phyloP scores from a whole-genome alignment of 1,284 basidiomycete species.

The Boletus semigastroideus region DNA sequence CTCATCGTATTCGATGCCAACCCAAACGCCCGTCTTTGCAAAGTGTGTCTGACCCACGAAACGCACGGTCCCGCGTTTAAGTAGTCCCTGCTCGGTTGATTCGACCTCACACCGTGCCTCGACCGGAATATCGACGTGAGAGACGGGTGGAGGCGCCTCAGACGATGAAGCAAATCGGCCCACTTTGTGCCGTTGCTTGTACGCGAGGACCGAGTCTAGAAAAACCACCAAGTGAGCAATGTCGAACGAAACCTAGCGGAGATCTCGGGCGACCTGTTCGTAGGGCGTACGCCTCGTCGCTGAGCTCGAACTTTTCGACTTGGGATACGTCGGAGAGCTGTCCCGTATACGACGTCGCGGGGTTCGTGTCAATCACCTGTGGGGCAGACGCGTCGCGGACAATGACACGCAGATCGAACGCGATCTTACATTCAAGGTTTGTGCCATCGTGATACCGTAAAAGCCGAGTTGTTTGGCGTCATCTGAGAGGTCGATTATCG shows the following conservation, averaged over 20 bases:
- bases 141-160: constrained; percentile 15
- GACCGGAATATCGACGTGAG: constrained; percentile 44
- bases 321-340: constrained; percentile 83
- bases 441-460: constrained; percentile 69
- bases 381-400: not conserved
- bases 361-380: constrained; percentile 80
- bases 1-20: constrained; percentile 95
- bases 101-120: constrained; percentile 85
- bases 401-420: not conserved
- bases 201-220: constrained; percentile 86
- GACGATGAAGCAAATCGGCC: constrained; percentile 75
- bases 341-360: constrained; percentile 68
- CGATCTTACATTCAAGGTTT: constrained; percentile 67
- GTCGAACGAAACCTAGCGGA: not conserved
- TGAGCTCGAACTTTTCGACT: constrained; percentile 93
- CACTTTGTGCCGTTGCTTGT: constrained; percentile 86
- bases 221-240: not conserved
- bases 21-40: constrained; percentile 72
- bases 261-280: constrained; percentile 56
- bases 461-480: constrained; percentile 69
- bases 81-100: constrained; percentile 60
- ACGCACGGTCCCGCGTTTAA: constrained; percentile 82
- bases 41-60: constrained; percentile 86
- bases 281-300: constrained; percentile 78
- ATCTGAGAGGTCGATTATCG: constrained; percentile 60